phyloP scores from a whole-genome alignment of 192 early-diverging fungal genomes.

The Blastocladiella britannica region DNA sequence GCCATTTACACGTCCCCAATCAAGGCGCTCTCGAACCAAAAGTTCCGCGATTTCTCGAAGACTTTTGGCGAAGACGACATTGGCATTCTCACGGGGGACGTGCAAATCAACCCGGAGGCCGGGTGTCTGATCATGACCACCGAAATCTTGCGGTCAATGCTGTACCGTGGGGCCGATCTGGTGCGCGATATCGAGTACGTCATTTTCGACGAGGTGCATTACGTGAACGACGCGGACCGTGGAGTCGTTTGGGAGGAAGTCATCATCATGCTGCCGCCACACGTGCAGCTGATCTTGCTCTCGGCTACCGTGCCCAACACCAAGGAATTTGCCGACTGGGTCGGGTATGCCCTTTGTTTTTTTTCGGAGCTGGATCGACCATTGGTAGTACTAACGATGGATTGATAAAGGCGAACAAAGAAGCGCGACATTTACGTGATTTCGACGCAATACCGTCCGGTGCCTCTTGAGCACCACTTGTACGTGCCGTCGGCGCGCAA shows the following conservation, averaged over 20 bases:
- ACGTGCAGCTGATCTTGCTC: conserved; percentile 82
- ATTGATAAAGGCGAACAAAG: conserved; percentile 56
- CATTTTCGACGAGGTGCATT: conserved; percentile 98
- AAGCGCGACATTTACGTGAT: conserved; percentile 96
- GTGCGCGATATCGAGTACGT: conserved; percentile 98
- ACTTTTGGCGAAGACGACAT: conserved; percentile 74
- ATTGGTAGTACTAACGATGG: too few relatives aligned
- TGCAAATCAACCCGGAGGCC: conserved; percentile 92
- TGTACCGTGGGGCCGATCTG: conserved; percentile 88
- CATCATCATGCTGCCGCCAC: conserved; percentile 93
- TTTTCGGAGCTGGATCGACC: too few relatives aligned
- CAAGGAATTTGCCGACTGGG: conserved; percentile 97
- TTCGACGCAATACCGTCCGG: conserved; percentile 73
- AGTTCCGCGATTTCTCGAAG: conserved; percentile 81
- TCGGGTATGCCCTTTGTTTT: conserved; percentile 40
- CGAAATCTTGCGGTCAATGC: conserved; percentile 91
- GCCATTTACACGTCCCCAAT: conserved; percentile 97
- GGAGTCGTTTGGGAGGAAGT: conserved; percentile 99
- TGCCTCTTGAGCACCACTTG: conserved; percentile 85
- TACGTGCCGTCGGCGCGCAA: conserved; percentile 48
- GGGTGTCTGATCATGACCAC: conserved; percentile 97
- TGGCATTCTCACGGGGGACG: conserved; percentile 92
- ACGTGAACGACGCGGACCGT: conserved; percentile 82
- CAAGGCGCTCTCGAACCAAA: conserved; percentile 96
- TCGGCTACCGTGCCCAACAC: conserved; percentile 97